Percentiles rank a stretch among this genome's conserved stretches.
Evolutionary conservation across 192 early-diverging fungal genomes (phyloP).

Genomic region (Endogone sp.): DNA sequence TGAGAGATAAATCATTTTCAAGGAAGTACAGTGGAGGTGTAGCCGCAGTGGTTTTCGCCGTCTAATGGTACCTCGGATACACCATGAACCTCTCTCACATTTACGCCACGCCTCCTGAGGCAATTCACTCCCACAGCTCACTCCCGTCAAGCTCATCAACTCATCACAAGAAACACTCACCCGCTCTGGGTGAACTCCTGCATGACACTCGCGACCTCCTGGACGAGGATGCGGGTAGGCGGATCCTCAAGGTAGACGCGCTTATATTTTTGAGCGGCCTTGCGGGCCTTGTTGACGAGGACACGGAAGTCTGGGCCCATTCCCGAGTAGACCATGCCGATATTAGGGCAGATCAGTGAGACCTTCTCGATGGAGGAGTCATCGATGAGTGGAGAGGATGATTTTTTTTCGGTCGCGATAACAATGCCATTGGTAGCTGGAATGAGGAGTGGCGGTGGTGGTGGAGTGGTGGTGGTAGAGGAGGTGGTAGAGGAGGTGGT

Average conservation of each 20-base stretch:
- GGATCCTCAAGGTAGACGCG: constrained; percentile 93
- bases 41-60: no score
- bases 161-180: constrained; percentile 38
- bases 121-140: neutral
- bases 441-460: neutral
- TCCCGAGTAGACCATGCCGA: constrained; percentile 98
- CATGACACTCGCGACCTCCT: constrained; percentile 96
- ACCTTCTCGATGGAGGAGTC: constrained; percentile 91
- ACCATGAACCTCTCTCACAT: no score
- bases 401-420: constrained; percentile 97
- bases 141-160: constrained; percentile 1
- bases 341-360: constrained; percentile 81
- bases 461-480: neutral
- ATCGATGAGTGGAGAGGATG: constrained; percentile 89
- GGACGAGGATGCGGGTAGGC: constrained; percentile 91
- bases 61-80: no score
- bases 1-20: neutral
- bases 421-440: constrained; percentile 95
- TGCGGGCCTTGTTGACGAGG: constrained; percentile 91
- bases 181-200: constrained; percentile 99
- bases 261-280: constrained; percentile 95
- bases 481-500: no score
- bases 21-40: neutral
- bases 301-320: constrained; percentile 99
- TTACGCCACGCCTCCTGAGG: no score